Evolutionary conservation across 2,329 filamentous ascomycete species (phyloP), one percentile per base, ranked within the genome.

Genomic region (Fusarium poae): DNA sequence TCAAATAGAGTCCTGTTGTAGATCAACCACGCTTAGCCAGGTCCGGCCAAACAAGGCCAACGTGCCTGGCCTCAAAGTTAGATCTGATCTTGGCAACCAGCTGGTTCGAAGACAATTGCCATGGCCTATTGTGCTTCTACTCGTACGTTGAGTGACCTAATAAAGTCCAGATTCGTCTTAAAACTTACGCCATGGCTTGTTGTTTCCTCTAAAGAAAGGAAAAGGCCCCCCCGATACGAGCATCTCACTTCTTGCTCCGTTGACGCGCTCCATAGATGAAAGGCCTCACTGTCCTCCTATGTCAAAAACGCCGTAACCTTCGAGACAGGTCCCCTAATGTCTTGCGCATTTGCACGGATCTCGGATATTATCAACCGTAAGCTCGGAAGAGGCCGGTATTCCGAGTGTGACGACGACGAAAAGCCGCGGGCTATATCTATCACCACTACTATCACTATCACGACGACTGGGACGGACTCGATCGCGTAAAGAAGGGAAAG

Each of bases 341-440:
- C 56, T 67, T 67, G 61, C 30, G 61, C 67, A 59, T 49, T 68
- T 51, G 62, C 65, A 46, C 60, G 61, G 40, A 61, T 68, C 56
- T 69, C 65, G 52, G 65, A 66, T 30, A 68, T 68, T 2, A 68
- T 69, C 35, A 69, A 67, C 39, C 65, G 65, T 27, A 68, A 62
- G 44, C 65, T 69, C 46, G 65, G 61, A 34, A 65, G 66, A 57
- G 34, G 63, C n/a, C 66, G 56, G 52, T 39, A 51, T 46, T 56
- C 62, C 51, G 48, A 62, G 43, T 57, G 32, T 56, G 57, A 59
- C 20, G 34, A 66, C 43, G 39, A 66, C 44, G 62, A 68, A 13
- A 69, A 68, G 32, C 27, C 57, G 13, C 46, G 40, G n/a, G 37
- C 67, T 39, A 70, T 70, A 66, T 58, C 66, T 5, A 67, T 70